Conservation (phyloP, 805 yeast genomes). For the Alloascoidea hylecoeti region DNA sequence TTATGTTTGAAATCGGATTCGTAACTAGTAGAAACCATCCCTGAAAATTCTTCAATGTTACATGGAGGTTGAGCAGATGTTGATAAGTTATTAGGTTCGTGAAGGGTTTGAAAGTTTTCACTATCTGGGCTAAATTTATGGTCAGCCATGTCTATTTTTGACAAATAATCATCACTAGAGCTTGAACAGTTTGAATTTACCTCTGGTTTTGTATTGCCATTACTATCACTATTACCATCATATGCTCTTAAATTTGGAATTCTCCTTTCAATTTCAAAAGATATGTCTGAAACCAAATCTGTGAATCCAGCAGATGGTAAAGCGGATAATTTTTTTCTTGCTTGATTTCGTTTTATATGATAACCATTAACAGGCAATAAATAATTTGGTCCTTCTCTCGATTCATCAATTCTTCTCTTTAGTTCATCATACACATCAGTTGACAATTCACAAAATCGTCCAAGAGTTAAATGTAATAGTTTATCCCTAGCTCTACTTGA, state of each 20-base stretch:
- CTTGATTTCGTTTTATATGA: constrained; percentile 92
- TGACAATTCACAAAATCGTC: constrained; percentile 79
- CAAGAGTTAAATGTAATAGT: constrained; percentile 57
- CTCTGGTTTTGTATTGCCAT: neutral
- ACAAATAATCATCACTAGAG: too few species aligned
- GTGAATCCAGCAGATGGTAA: constrained; percentile 73
- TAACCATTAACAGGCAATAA: constrained; percentile 58
- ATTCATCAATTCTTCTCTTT: constrained; percentile 47
- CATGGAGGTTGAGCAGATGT: neutral
- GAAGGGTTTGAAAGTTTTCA: neutral
- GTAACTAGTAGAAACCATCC: too few species aligned
- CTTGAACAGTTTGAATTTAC: too few species aligned
- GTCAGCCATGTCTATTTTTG: neutral
- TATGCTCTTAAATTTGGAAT: constrained; percentile 25
- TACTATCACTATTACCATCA: neutral
- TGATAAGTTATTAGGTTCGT: too few species aligned
- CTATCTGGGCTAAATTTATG: neutral
- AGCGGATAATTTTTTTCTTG: constrained; percentile 80
- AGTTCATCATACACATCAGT: constrained; percentile 94
- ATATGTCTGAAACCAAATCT: constrained; percentile 82
- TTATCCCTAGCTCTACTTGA: constrained; percentile 66
- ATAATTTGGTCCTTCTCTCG: constrained; percentile 38
- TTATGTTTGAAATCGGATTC: too few species aligned
- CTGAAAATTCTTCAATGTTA: too few species aligned
- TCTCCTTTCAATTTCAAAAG: constrained; percentile 75